Conservation (phyloP, 2,329 filamentous ascomycete species). For the Cercospora zeae-maydis region DNA sequence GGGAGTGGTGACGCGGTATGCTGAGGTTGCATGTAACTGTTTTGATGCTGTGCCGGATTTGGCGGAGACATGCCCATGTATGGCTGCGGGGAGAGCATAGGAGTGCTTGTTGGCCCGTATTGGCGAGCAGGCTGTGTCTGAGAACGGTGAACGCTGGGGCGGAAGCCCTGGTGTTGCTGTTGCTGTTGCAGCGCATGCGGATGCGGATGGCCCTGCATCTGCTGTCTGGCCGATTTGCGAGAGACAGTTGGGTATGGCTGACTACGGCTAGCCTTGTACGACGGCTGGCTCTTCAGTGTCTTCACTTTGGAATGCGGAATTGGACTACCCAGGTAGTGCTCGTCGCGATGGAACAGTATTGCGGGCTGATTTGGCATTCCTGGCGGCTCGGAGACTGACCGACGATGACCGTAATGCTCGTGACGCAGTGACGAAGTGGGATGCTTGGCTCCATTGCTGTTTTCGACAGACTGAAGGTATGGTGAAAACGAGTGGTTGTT, state of each 20-base stretch:
- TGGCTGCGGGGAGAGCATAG: slow-evolving; percentile 12
- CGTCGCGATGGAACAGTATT: slow-evolving; percentile 27
- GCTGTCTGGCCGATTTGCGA: not conserved
- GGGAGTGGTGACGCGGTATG: not conserved
- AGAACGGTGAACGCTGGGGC: slow-evolving; percentile 12
- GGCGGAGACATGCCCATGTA: slow-evolving; percentile 7
- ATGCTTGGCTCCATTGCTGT: slow-evolving; percentile 9
- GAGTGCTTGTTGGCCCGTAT: slow-evolving; percentile 22
- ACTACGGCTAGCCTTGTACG: slow-evolving; percentile 16
- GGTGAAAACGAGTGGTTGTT: slow-evolving; percentile 13
- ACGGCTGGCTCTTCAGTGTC: slow-evolving; percentile 17
- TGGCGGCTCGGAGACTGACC: slow-evolving; percentile 30
- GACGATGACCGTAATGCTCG: slow-evolving; percentile 22
- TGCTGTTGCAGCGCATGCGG: slow-evolving; percentile 13
- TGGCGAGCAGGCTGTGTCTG: slow-evolving; percentile 18
- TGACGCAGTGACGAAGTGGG: slow-evolving; percentile 15
- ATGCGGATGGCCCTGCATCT: slow-evolving; percentile 1
- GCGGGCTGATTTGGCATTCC: slow-evolving; percentile 15
- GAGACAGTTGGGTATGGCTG: slow-evolving; percentile 8
- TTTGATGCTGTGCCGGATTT: not conserved
- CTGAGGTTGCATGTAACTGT: not conserved
- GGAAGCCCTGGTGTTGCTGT: not conserved
- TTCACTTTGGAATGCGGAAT: slow-evolving; percentile 4
- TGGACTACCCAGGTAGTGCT: slow-evolving; percentile 24
- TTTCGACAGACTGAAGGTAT: slow-evolving; percentile 27